phyloP scores from a whole-genome alignment of 441 rosid species.

The Populus hybrid region DNA sequence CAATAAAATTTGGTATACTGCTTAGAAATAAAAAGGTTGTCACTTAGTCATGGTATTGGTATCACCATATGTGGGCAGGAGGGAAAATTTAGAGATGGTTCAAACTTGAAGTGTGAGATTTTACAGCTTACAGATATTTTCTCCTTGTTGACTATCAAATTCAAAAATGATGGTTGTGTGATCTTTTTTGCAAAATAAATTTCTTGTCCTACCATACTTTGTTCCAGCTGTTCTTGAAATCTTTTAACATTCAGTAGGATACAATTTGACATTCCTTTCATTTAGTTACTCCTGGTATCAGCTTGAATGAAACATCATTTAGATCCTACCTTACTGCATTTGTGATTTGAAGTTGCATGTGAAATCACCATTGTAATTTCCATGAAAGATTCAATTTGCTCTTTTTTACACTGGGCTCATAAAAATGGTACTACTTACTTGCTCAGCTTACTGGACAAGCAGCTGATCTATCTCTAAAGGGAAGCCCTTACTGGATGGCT shows the following conservation, averaged over 20 bases:
- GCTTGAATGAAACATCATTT: neutral
- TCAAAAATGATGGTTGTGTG: neutral
- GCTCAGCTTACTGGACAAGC: conserved; percentile 80
- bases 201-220: neutral
- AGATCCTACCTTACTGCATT: neutral
- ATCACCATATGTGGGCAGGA: neutral
- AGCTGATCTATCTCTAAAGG: conserved; percentile 85
- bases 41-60: neutral
- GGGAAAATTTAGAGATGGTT: neutral
- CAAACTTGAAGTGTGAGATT: neutral
- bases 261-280: neutral
- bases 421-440: conserved; percentile 10
- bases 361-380: neutral
- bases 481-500: conserved; percentile 99
- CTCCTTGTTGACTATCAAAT: neutral
- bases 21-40: neutral
- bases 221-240: neutral
- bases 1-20: neutral
- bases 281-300: neutral
- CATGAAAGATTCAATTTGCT: conserved; percentile 6
- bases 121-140: neutral
- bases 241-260: neutral
- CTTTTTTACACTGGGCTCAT: conserved; percentile 14
- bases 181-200: neutral
- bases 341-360: neutral